These are phyloP conservation scores for Leishmania gerbilli DNA, from an alignment of 208 protist species.

Conservation along the genomic window DNA sequence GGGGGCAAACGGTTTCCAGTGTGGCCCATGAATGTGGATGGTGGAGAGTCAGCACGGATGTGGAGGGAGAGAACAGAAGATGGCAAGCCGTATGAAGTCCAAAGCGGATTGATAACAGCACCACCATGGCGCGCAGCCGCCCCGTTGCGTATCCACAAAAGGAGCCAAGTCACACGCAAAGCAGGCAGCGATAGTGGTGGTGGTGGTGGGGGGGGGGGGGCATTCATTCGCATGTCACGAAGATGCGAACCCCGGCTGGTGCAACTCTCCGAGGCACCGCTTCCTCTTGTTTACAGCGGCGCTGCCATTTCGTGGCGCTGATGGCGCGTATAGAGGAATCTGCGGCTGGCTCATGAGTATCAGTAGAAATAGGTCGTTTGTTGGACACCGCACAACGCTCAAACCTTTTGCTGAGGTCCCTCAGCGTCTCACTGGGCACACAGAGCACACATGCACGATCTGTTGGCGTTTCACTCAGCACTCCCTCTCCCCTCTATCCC, in stretches of 20 bases:
- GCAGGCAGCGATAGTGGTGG: not conserved
- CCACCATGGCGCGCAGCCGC: not conserved
- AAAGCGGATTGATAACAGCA: not conserved
- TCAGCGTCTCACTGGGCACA: not conserved
- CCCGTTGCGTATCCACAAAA: too few relatives aligned
- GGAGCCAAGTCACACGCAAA: not conserved
- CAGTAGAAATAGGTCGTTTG: not conserved
- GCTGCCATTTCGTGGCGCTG: not conserved
- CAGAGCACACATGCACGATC: not conserved
- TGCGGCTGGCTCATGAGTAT: not conserved
- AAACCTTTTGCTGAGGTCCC: not conserved
- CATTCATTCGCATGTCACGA: not conserved
- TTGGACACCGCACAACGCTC: not conserved
- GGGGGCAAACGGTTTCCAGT: not conserved
- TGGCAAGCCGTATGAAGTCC: not conserved
- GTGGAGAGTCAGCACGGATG: not conserved
- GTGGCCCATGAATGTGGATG: not conserved
- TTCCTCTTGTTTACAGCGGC: not conserved
- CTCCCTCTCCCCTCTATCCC: too few relatives aligned
- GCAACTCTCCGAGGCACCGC: not conserved
- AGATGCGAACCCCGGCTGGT: not conserved
- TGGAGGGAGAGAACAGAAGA: not conserved
- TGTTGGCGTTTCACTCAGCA: not conserved
- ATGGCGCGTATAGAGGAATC: not conserved
- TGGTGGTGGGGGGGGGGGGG: not conserved